Evolutionary conservation across 345 rosid species (phyloP).

Genomic region (Adansonia digitata): DNA sequence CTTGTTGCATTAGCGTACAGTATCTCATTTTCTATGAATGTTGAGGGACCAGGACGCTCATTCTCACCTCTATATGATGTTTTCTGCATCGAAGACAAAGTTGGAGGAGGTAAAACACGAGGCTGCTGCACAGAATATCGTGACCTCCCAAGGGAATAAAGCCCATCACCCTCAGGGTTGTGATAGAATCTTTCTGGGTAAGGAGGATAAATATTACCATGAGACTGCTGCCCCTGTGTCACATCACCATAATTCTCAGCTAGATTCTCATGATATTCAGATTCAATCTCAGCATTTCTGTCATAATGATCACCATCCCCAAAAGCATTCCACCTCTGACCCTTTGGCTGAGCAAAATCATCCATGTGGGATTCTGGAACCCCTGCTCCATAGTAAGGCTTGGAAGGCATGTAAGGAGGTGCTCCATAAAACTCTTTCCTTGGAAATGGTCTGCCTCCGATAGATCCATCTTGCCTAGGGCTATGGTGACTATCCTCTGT

Average conservation of each 20-base stretch:
- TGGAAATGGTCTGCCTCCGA: slow-evolving; percentile 40
- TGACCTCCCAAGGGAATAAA: slow-evolving; percentile 71
- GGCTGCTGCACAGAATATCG: slow-evolving; percentile 85
- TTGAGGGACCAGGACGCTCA: slow-evolving; percentile 56
- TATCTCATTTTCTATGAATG: slow-evolving; percentile 38
- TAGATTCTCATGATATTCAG: slow-evolving; percentile 64
- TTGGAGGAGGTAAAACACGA: slow-evolving; percentile 87
- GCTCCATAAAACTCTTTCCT: slow-evolving; percentile 64
- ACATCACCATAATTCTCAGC: slow-evolving; percentile 62
- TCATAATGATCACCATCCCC: slow-evolving; percentile 61
- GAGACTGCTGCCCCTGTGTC: slow-evolving; percentile 60
- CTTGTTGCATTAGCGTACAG: slow-evolving; percentile 37
- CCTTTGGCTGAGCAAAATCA: slow-evolving; percentile 36
- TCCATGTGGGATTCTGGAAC: slow-evolving; percentile 51
- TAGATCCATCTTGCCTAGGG: slow-evolving; percentile 46
- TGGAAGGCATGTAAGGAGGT: slow-evolving; percentile 41
- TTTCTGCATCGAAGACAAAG: slow-evolving; percentile 58
- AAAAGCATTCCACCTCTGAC: slow-evolving; percentile 69
- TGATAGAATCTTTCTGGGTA: slow-evolving; percentile 55
- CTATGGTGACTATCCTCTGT: slow-evolving; percentile 48
- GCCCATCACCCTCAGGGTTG: slow-evolving; percentile 60
- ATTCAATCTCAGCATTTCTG: slow-evolving; percentile 53
- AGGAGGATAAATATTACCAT: slow-evolving; percentile 45
- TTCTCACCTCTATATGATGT: slow-evolving; percentile 41
- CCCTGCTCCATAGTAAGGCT: slow-evolving; percentile 52